Conservation (phyloP, 176 grass and related monocot genomes). For the Elymus sibiricus region DNA sequence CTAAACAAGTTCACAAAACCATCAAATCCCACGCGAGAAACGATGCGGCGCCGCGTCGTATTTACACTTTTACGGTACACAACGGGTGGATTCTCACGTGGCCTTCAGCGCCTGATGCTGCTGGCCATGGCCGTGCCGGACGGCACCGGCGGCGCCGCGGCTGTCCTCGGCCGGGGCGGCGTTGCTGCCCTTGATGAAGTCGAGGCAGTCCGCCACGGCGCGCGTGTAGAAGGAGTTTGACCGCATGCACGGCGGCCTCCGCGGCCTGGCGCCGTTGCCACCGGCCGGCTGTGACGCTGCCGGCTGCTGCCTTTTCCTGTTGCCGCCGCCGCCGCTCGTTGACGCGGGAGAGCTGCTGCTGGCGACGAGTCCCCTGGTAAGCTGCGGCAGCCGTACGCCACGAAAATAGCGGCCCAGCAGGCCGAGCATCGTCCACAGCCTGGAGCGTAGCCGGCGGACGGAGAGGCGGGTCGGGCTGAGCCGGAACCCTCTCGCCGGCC, state of each 20-base stretch:
- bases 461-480: slow-evolving; percentile 29
- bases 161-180: background rate
- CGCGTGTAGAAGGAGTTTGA: slow-evolving; percentile 55
- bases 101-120: background rate
- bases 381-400: slow-evolving; percentile 18
- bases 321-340: background rate
- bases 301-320: background rate
- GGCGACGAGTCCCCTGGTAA: slow-evolving; percentile 11
- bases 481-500: slow-evolving; percentile 42
- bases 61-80: slow-evolving; percentile 23
- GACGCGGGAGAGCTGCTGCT: background rate
- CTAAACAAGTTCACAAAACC: background rate
- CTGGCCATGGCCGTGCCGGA: background rate
- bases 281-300: background rate
- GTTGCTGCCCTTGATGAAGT: slow-evolving; percentile 62
- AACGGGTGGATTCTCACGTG: background rate
- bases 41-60: background rate
- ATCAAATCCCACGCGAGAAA: background rate
- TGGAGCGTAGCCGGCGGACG: slow-evolving; percentile 34
- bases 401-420: slow-evolving; percentile 31
- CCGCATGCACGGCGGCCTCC: slow-evolving; percentile 40
- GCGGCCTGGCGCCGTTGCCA: background rate
- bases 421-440: slow-evolving; percentile 41
- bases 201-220: slow-evolving; percentile 55
- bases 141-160: background rate